phyloP scores from a whole-genome alignment of 352 stramenopile genomes.

The Pythium coloratum region DNA sequence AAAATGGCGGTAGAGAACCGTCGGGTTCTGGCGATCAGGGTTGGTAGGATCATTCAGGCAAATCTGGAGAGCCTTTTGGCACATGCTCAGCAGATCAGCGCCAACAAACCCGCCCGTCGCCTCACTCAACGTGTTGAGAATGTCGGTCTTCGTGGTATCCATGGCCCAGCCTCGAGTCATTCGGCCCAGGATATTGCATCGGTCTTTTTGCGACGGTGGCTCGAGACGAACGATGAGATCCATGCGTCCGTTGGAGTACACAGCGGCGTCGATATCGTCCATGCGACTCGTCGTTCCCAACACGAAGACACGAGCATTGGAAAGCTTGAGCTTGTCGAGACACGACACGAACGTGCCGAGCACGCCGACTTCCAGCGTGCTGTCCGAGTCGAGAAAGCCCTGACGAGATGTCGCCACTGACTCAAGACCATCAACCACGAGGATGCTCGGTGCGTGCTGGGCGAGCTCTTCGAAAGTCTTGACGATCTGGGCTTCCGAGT shows the following conservation, averaged over 20 bases:
- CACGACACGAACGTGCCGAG: conserved; percentile 84
- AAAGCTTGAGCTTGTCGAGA: conserved; percentile 70
- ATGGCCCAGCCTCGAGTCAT: conserved; percentile 86
- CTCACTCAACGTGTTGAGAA: conserved; percentile 91
- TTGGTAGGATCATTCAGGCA: conserved; percentile 47
- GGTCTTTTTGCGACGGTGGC: conserved; percentile 90
- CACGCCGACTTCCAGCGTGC: conserved; percentile 71
- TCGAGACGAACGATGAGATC: conserved; percentile 95
- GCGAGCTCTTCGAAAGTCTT: conserved; percentile 55
- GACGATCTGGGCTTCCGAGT: conserved; percentile 80
- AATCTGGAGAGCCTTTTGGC: conserved; percentile 66
- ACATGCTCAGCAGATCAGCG: conserved; percentile 79
- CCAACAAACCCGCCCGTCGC: conserved; percentile 96
- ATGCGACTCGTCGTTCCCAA: conserved; percentile 76
- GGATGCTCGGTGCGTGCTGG: conserved; percentile 53
- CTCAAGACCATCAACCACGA: conserved; percentile 92
- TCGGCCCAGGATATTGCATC: conserved; percentile 91
- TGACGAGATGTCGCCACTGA: conserved; percentile 74
- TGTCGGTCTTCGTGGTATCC: conserved; percentile 41
- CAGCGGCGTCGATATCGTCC: conserved; percentile 87
- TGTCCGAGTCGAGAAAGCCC: conserved; percentile 51
- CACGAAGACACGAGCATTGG: conserved; percentile 53
- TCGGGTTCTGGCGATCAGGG: not conserved
- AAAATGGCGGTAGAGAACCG: conserved; percentile 44
- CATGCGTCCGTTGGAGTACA: conserved; percentile 96